Base-by-base conservation (phyloP, 257 asterid genomes). In the Solanum pimpinellifolium region DNA sequence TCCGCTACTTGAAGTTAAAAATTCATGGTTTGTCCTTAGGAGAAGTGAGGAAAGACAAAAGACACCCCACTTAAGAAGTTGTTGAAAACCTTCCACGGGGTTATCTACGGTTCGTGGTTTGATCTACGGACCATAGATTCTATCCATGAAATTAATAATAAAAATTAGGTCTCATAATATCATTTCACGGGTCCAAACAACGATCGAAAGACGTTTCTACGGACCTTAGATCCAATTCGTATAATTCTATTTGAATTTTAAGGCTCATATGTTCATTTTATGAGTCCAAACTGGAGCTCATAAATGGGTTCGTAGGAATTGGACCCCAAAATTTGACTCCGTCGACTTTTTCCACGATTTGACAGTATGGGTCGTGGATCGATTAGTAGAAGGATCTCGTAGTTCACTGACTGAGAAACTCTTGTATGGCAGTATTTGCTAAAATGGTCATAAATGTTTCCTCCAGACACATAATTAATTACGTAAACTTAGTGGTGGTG, bases 121-220 rank as follows among this genome's bases (percentile, higher is more conserved):
- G 23, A 52, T 18, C n/a, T 52, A 52, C 1, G n/a, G n/a, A 18
- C 23, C 10, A 18, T 52, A 52, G 10, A 52, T 52, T 23, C 62
- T 4, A 52, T 52, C 10, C 0, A 23, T 18, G 21, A 4, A 52
- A 52, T 52, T 52, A 23, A 52, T 52, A 52, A 16, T 52, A 4
- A 52, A 15, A 18, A 16, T 18, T 52, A 52, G 20, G 23, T n/a
- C 10, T 52, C 1, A 16, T 1, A 52, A 52, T 52, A 1, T 16
- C 62, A 52, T 52, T 18, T 6, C 10, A 52, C 1, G 10, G 62
- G 62, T 52, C 10, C n/a, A 52, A 16, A 16, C 10, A 6, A 6
- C 0, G 62, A 52, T 4, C 62, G 2, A 0, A 16, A 52, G 62
- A 18, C 1, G 0, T 52, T 52, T 52, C 10, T 52, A 52, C 2